Evolutionary conservation across 345 rosid genomes (phyloP).

Genomic region (Orychophragmus violaceus): DNA sequence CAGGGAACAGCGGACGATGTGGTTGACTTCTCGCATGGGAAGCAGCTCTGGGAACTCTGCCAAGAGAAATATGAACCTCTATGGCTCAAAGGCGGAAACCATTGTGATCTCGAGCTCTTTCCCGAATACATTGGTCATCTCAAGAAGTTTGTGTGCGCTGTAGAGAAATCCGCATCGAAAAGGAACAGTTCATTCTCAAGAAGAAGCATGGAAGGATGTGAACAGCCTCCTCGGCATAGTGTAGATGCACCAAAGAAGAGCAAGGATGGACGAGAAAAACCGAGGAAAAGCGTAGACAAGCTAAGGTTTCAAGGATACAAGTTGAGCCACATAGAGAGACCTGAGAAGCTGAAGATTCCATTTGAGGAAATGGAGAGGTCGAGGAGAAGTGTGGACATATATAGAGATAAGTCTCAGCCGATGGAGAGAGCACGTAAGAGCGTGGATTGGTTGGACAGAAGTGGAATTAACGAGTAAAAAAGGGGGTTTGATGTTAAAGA

Average conservation of each 20-base stretch:
- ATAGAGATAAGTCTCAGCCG: conserved; percentile 65
- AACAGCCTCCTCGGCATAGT: conserved; percentile 47
- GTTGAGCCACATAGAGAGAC: conserved; percentile 49
- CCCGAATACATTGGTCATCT: conserved; percentile 90
- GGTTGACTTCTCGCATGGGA: conserved; percentile 90
- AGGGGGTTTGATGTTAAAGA: conserved; percentile 2
- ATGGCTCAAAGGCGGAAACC: conserved; percentile 91
- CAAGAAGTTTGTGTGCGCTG: conserved; percentile 71
- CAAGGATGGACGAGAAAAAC: conserved; percentile 58
- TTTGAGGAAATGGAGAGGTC: conserved; percentile 81
- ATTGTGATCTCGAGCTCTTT: conserved; percentile 74
- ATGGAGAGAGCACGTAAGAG: conserved; percentile 74
- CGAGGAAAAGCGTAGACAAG: conserved; percentile 60
- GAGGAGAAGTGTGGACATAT: conserved; percentile 80
- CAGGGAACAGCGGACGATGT: conserved; percentile 96
- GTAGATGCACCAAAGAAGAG: conserved; percentile 72
- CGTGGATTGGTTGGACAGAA: conserved; percentile 65
- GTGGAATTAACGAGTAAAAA: conserved; percentile 23
- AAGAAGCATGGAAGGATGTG: conserved; percentile 58
- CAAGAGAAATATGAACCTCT: conserved; percentile 89
- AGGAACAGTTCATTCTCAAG: conserved; percentile 46
- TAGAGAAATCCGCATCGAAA: conserved; percentile 67
- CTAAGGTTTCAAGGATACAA: conserved; percentile 57
- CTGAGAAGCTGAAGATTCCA: conserved; percentile 48
- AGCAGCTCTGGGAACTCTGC: conserved; percentile 95